Evolutionary conservation across 2,329 filamentous ascomycete species (phyloP).

Genomic region (Penicillium nordicum): DNA sequence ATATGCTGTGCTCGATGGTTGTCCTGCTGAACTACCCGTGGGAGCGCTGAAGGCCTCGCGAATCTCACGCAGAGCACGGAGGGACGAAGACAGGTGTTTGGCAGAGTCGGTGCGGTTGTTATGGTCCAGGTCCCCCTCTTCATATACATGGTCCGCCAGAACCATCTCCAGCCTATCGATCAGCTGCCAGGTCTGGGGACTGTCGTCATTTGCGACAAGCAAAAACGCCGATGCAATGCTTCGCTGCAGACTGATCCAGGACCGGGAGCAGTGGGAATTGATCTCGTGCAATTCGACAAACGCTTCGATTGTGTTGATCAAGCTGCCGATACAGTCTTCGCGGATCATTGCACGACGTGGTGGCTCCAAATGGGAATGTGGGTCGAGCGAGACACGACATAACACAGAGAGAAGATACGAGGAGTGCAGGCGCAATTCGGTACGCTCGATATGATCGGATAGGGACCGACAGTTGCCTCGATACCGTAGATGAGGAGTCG

Average conservation of each 20-base stretch:
- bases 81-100: conserved; percentile 32
- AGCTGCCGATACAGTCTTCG: conserved; percentile 52
- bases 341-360: conserved; percentile 38
- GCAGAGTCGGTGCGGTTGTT: conserved; percentile 34
- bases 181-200: conserved; percentile 26
- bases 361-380: conserved; percentile 40
- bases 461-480: conserved; percentile 37
- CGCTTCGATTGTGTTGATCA: conserved; percentile 53
- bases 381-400: conserved; percentile 53
- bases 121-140: conserved; percentile 20
- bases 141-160: conserved; percentile 33
- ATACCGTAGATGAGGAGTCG: conserved; percentile 55
- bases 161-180: conserved; percentile 30
- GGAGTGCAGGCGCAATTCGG: conserved; percentile 58
- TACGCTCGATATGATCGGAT: conserved; percentile 55
- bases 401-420: conserved; percentile 59
- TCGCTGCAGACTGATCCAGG: conserved; percentile 43
- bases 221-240: conserved; percentile 43
- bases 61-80: conserved; percentile 33
- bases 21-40: conserved; percentile 1
- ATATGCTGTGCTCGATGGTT: conserved; percentile 1
- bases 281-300: conserved; percentile 52
- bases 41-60: conserved; percentile 27
- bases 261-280: conserved; percentile 38
- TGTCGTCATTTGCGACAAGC: conserved; percentile 32